A percentile compares a stretch with the other conserved stretches of the same genome.
These are phyloP conservation scores for Naganishia vishniacii DNA, from an alignment of 768 basidiomycete genomes.

Conservation along the genomic window DNA sequence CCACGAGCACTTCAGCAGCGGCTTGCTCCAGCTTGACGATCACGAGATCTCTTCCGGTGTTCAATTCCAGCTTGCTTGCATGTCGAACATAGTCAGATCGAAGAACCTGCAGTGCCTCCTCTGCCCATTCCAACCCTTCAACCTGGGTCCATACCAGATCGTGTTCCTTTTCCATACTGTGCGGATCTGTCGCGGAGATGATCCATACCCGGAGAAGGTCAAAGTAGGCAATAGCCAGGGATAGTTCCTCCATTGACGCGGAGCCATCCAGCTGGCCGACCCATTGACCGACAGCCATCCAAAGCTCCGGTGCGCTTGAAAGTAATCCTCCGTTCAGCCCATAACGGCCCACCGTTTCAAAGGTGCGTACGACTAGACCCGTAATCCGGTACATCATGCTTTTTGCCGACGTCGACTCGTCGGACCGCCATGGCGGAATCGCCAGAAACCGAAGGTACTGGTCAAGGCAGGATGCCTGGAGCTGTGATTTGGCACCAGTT, in stretches of 20 bases:
- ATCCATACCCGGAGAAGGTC: conserved; percentile 66
- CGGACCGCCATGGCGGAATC: conserved; percentile 53
- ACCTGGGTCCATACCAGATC: conserved; percentile 87
- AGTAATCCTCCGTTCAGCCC: conserved; percentile 61
- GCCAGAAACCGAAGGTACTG: conserved; percentile 67
- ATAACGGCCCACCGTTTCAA: conserved; percentile 64
- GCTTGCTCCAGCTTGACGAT: conserved; percentile 20
- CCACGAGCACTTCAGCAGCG: conserved; percentile 57
- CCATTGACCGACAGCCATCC: conserved; percentile 18
- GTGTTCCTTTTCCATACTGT: conserved; percentile 76
- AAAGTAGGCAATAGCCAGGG: conserved; percentile 56
- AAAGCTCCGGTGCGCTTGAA: conserved; percentile 7
- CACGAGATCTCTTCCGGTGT: conserved; percentile 23
- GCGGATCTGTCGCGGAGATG: conserved; percentile 81
- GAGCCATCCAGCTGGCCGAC: neutral
- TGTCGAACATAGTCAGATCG: neutral
- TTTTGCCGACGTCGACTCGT: conserved; percentile 42
- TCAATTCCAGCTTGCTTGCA: conserved; percentile 31
- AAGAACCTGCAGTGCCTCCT: conserved; percentile 49
- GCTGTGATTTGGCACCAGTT: conserved; percentile 1
- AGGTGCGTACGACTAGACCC: conserved; percentile 59
- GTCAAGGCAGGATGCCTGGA: conserved; percentile 50
- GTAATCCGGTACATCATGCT: conserved; percentile 51
- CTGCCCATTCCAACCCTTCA: conserved; percentile 68
- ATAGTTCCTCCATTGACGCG: conserved; percentile 47